phyloP scores from a whole-genome alignment of 257 asterid genomes.

The Oldenlandia corymbosa region DNA sequence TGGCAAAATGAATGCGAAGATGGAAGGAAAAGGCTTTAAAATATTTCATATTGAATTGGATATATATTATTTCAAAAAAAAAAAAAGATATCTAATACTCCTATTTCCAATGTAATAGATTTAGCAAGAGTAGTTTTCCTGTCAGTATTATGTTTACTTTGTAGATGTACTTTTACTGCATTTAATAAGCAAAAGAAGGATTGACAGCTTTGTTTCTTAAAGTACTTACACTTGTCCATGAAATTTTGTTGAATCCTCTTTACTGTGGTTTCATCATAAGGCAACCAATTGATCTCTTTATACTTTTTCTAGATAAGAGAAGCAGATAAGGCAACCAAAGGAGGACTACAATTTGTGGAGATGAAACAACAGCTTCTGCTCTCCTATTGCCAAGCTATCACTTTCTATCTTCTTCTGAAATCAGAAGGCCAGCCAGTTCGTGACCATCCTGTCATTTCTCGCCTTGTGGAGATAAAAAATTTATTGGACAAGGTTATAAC shows the following conservation, averaged over 20 bases:
- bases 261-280: background rate
- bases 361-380: constrained; percentile 74
- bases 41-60: no score
- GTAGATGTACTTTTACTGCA: no score
- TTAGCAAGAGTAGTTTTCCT: no score
- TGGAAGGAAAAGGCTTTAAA: no score
- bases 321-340: constrained; percentile 41
- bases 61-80: no score
- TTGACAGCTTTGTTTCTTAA: background rate
- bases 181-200: no score
- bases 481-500: constrained; percentile 74
- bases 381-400: constrained; percentile 86
- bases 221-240: background rate
- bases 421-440: constrained; percentile 89
- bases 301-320: constrained; percentile 48
- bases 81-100: no score
- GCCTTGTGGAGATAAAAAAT: constrained; percentile 78
- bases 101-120: no score
- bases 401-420: constrained; percentile 90
- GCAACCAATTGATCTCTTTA: constrained; percentile 8
- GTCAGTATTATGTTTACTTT: no score
- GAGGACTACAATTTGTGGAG: constrained; percentile 60
- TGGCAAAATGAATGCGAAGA: no score
- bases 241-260: background rate
- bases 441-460: constrained; percentile 93